Evolutionary conservation across 2,329 filamentous ascomycete species (phyloP), one percentile per base, ranked within the genome.

Genomic region (Conoideocrella luteorostrata): DNA sequence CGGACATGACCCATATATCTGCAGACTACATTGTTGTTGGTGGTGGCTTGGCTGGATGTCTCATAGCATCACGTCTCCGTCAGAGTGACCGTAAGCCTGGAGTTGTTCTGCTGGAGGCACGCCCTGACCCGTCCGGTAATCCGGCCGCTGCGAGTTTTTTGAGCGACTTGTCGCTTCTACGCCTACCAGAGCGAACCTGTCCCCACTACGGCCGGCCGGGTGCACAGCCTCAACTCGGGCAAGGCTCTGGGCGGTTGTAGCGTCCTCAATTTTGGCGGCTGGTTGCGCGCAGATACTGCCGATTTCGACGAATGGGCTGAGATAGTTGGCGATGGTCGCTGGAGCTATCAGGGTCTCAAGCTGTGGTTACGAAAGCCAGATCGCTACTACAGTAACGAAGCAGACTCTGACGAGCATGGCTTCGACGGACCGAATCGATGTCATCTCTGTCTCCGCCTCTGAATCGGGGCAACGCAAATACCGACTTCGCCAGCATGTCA

Each of bases 281-380:
- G 69, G 58, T 63, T 64, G 12, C 66, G 69, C 26, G 70, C 69
- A 4, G 62, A 62, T 20, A 55, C 56, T 4, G 54, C 55, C 7
- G 69, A 72, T 48, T 74, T 69, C 46, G 61, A 74, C 29, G 56
- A 62, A 24, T 74, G 70, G 71, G 29, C 52, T 33, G 26, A 55
- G 17, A 18, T 48, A 29, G 44, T 56, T 29, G 35, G 29, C 7
- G 69, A 74, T 45, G 23, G 61, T 4, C 52, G 57, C 7, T 77
- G 71, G 66, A 63, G 62, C 43, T 71, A 68, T 36, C 55, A 69
- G 3, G 61, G 62, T 9, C 58, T 74, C 26, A 38, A 38, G 35
- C 35, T 20, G 6, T 38, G 35, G 35, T 23, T 38, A 6, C 35
- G 35, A n/a, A 38, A 38, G 35, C 9, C 35, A 20, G 35, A 38